Evolutionary conservation across 768 basidiomycete species (phyloP), one percentile per base, ranked within the genome.

Genomic region (Gloeopeniophorella convolvens): DNA sequence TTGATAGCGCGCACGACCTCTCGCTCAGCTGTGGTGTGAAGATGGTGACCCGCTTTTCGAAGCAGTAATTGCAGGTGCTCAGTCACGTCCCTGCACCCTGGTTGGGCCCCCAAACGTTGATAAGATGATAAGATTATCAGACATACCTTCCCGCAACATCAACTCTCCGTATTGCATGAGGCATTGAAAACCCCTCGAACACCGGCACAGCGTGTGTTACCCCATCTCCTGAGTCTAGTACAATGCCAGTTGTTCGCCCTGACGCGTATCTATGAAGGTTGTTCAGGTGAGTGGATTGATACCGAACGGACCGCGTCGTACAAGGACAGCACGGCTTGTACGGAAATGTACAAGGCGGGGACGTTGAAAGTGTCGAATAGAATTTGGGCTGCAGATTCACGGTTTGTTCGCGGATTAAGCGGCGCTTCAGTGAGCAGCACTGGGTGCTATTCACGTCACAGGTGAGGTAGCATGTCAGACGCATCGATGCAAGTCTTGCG

Each of bases 281-380:
- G 23, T 32, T 45, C 50, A 44, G 40, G 20, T 11, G 35, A 26
- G 32, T 50, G 41, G 43, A 12, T n/a, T 31, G 26, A 31, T 15
- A 18, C 39, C 20, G 30, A 24, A 21, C 24, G 36, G 28, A 21
- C n/a, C 16, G 23, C 13, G 50, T 42, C 88, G 65, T 64, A 97
- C 93, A 99, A 70, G 55, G 93, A 92, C 42, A 99, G 72, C 16
- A 99, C 95, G 18, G 96, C 96, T 69, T 99, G 96, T 3, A 99
- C 91, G 35, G 92, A 94, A 31, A 86, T 93, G 70, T 91, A 97
- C 49, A 99, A 71, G 4, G 96, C 96, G 26, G 96, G 96, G 26
- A 97, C 96, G 65, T 99, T 99, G 80, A 98, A 99, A 11, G 96
- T 98, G 65, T 99, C 96, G 67, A 98, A 99, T 71, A 99, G 95